phyloP scores from a whole-genome alignment of 305 asterid species.

The Rubia tinctorum region DNA sequence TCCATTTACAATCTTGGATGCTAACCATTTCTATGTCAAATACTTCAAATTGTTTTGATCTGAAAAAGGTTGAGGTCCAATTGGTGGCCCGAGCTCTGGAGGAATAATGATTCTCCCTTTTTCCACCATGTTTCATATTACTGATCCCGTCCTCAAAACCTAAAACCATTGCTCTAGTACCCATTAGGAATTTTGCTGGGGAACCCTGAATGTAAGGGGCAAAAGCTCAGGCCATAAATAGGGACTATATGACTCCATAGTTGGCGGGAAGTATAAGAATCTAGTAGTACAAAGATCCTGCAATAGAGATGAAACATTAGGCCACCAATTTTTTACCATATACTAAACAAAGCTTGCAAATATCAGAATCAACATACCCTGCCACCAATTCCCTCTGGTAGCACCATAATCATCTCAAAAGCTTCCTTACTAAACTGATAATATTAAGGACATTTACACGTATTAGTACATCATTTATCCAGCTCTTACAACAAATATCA shows the following conservation, averaged over 20 bases:
- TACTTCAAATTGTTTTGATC: slow-evolving; percentile 94
- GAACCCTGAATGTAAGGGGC: slow-evolving; percentile 83
- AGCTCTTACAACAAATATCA: background rate
- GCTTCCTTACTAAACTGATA: slow-evolving; percentile 61
- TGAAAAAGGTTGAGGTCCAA: slow-evolving; percentile 99
- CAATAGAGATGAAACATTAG: too few species aligned
- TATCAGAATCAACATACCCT: too few species aligned
- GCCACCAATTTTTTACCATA: too few species aligned
- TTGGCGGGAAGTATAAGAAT: too few species aligned
- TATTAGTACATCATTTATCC: background rate
- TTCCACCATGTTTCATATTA: slow-evolving; percentile 98
- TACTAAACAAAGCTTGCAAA: too few species aligned
- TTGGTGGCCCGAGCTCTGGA: slow-evolving; percentile 99
- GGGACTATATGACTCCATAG: too few species aligned
- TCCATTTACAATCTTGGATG: slow-evolving; percentile 82
- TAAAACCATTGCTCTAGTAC: slow-evolving; percentile 88
- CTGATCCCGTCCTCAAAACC: slow-evolving; percentile 96
- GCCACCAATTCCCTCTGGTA: too few species aligned
- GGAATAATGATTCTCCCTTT: slow-evolving; percentile 85
- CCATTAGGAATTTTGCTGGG: slow-evolving; percentile 93
- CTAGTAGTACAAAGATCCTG: too few species aligned
- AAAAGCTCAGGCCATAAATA: too few species aligned
- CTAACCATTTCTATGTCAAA: slow-evolving; percentile 83
- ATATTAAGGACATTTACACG: background rate
- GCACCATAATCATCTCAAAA: too few species aligned